Percentiles rank a stretch among this genome's conserved stretches.
phyloP scores from a whole-genome alignment of 1,284 basidiomycete genomes.

The Fomes fomentarius region DNA sequence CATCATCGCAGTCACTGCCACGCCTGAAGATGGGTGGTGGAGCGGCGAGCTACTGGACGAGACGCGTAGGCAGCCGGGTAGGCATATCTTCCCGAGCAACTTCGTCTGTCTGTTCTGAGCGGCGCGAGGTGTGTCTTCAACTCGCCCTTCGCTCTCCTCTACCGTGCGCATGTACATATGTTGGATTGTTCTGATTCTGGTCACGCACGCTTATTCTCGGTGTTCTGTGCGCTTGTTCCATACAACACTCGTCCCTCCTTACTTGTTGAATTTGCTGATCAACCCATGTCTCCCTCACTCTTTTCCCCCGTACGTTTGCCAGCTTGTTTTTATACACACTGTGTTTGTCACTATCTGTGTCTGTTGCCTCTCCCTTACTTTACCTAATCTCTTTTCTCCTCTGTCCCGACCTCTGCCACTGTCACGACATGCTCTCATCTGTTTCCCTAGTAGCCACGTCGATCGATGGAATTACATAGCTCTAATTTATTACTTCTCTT shows the following conservation, averaged over 20 bases:
- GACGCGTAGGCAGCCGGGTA: conserved; percentile 73
- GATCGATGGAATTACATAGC: conserved; percentile 20
- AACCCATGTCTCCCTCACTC: too few species aligned
- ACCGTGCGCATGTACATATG: background rate
- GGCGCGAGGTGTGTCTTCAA: background rate
- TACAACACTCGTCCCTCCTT: background rate
- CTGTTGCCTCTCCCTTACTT: background rate
- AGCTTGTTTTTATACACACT: background rate
- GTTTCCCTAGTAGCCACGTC: conserved; percentile 16
- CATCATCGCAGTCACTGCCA: conserved; percentile 90
- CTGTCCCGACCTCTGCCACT: background rate
- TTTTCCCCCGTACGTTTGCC: background rate
- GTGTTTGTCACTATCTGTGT: background rate
- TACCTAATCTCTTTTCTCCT: background rate
- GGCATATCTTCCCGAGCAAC: conserved; percentile 92
- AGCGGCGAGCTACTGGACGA: conserved; percentile 87
- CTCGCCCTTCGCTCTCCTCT: background rate
- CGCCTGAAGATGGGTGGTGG: conserved; percentile 96
- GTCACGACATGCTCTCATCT: conserved; percentile 15
- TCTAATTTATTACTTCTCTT: conserved; percentile 19
- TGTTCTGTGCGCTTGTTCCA: background rate
- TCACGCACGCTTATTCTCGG: background rate
- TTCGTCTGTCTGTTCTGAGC: conserved; percentile 76
- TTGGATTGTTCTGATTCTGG: background rate
- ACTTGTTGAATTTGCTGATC: background rate